phyloP scores from a whole-genome alignment of 805 yeast genomes.

The Wickerhamomyces chaumierensis region DNA sequence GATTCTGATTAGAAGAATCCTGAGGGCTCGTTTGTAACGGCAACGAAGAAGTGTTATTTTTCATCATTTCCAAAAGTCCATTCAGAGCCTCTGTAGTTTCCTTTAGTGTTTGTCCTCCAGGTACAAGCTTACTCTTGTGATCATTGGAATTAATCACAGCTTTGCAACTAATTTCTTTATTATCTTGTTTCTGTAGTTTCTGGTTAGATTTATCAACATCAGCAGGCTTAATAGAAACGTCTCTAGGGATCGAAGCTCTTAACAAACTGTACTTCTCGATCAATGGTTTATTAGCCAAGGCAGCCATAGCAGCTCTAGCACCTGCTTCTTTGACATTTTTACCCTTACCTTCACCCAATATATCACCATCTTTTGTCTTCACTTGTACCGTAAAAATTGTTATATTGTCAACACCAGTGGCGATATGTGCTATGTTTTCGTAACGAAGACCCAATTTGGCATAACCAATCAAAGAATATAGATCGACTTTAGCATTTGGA shows the following conservation, averaged over 20 bases:
- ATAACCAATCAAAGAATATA: slow-evolving; percentile 72
- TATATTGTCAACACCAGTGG: slow-evolving; percentile 19
- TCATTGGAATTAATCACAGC: neutral
- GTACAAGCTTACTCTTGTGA: neutral
- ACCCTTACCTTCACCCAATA: slow-evolving; percentile 65
- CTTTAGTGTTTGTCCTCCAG: no score
- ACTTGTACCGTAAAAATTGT: slow-evolving; percentile 54
- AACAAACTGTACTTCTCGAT: slow-evolving; percentile 53
- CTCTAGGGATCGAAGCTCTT: slow-evolving; percentile 43
- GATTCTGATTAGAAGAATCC: no score
- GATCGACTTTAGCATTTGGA: slow-evolving; percentile 61
- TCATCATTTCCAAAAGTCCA: neutral
- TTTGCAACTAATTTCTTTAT: neutral
- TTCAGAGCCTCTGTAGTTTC: no score
- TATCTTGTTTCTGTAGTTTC: neutral
- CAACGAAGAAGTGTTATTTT: neutral
- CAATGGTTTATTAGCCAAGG: slow-evolving; percentile 43
- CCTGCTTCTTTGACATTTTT: slow-evolving; percentile 70
- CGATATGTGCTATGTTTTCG: slow-evolving; percentile 30
- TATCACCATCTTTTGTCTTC: slow-evolving; percentile 45
- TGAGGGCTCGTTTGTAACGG: no score
- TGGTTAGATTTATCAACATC: neutral
- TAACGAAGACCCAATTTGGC: slow-evolving; percentile 49
- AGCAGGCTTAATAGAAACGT: slow-evolving; percentile 8
- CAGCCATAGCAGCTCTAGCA: slow-evolving; percentile 73